These are phyloP conservation scores for Candida ipomoeae DNA, from an alignment of 805 yeast genomes.

Conservation along the genomic window DNA sequence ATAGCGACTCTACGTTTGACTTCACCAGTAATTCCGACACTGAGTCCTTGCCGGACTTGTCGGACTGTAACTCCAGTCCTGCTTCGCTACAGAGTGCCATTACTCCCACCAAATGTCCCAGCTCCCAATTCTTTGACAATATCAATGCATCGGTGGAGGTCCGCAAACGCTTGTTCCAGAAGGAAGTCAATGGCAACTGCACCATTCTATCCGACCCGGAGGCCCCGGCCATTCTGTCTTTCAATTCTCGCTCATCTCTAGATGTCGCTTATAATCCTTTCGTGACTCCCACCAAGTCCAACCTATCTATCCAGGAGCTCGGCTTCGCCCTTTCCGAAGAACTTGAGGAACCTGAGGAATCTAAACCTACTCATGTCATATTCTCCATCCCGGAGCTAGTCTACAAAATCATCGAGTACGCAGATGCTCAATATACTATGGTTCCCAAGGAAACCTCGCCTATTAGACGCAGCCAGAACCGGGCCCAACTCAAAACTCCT, in stretches of 20 bases:
- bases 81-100: conserved; percentile 8
- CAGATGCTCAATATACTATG: conserved; percentile 47
- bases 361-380: conserved; percentile 27
- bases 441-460: conserved; percentile 64
- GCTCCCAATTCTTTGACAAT: conserved; percentile 3
- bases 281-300: not conserved
- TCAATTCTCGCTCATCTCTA: not conserved
- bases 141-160: not conserved
- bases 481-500: not conserved
- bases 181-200: not conserved
- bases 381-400: conserved; percentile 78
- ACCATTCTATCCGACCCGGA: not conserved
- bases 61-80: conserved; percentile 24
- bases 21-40: conserved; percentile 21
- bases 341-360: not conserved
- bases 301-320: not conserved
- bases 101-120: conserved; percentile 15
- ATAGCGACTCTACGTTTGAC: not conserved
- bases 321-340: not conserved
- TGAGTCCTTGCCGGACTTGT: conserved; percentile 37
- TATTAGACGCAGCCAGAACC: conserved; percentile 50
- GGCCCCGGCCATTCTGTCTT: not conserved
- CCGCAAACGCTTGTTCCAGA: conserved; percentile 2
- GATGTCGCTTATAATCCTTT: not conserved
- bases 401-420: conserved; percentile 51